These are phyloP conservation scores for Delitschia confertaspora DNA, from an alignment of 495 filamentous ascomycete genomes.

Conservation along the genomic window DNA sequence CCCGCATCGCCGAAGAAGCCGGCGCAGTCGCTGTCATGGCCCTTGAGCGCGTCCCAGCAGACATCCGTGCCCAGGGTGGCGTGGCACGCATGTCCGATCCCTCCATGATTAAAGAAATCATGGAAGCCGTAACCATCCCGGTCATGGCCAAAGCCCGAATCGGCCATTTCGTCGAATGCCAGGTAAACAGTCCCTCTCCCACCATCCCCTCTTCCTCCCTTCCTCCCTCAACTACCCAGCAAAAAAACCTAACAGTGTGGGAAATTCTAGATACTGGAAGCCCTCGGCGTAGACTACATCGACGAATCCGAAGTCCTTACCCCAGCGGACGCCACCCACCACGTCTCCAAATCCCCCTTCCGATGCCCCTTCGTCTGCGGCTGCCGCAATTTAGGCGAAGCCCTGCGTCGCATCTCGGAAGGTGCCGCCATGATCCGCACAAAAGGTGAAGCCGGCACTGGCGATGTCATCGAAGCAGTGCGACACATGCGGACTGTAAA, in stretches of 20 bases:
- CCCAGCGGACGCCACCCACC: constrained; percentile 80
- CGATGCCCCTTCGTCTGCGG: constrained; percentile 91
- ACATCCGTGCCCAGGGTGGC: constrained; percentile 86
- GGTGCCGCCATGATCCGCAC: constrained; percentile 98
- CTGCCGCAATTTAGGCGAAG: constrained; percentile 91
- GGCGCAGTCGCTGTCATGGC: constrained; percentile 97
- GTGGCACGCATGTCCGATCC: constrained; percentile 98
- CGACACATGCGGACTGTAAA: constrained; percentile 91
- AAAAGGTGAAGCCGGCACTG: constrained; percentile 97
- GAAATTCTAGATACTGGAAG: constrained; percentile 80
- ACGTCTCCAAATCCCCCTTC: constrained; percentile 83
- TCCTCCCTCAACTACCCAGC: too few species aligned
- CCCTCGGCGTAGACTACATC: constrained; percentile 92
- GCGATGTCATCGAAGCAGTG: constrained; percentile 94
- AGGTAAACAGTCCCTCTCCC: constrained; percentile 41
- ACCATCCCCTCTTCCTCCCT: constrained; percentile 2
- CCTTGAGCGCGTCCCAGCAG: constrained; percentile 92
- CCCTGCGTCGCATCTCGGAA: constrained; percentile 81
- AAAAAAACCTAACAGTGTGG: neutral
- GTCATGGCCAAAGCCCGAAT: constrained; percentile 99
- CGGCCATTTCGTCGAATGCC: constrained; percentile 95
- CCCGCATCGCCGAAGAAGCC: constrained; percentile 93
- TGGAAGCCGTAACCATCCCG: constrained; percentile 92
- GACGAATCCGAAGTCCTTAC: constrained; percentile 97
- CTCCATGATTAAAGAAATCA: constrained; percentile 90